Evolutionary conservation across 805 yeast genomes (phyloP).

Genomic region (Ogataea pini): DNA sequence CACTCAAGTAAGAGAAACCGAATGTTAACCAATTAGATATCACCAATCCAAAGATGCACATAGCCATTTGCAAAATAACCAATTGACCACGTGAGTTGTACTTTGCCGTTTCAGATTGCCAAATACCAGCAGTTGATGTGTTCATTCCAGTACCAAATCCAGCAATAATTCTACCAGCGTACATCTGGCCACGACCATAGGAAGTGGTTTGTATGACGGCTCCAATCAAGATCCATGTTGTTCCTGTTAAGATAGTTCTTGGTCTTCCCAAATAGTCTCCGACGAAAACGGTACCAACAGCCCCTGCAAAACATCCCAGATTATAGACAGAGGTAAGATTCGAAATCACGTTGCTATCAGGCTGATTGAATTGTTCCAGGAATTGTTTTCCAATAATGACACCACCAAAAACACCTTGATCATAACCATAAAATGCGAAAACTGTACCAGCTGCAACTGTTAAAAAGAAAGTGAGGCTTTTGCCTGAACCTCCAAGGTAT

Average conservation of each 20-base stretch:
- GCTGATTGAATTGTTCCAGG: constrained; percentile 25
- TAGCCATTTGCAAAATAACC: constrained; percentile 35
- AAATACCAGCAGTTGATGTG: constrained; percentile 39
- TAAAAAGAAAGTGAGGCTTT: constrained; percentile 10
- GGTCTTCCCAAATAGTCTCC: constrained; percentile 31
- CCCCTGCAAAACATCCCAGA: constrained; percentile 31
- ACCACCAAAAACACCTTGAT: constrained; percentile 45
- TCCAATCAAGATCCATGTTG: constrained; percentile 29
- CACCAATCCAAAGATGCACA: constrained; percentile 32
- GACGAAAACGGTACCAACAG: constrained; percentile 36
- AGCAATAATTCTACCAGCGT: constrained; percentile 35
- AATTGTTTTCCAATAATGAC: constrained; percentile 35
- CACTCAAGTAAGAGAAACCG: constrained; percentile 35
- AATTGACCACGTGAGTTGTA: constrained; percentile 34
- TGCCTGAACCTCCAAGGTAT: constrained; percentile 16
- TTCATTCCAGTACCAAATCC: constrained; percentile 39
- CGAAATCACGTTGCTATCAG: constrained; percentile 17
- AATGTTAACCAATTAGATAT: constrained; percentile 40
- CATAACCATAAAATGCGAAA: constrained; percentile 37
- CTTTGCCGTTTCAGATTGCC: constrained; percentile 37
- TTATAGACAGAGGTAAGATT: constrained; percentile 15
- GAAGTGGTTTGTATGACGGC: constrained; percentile 29
- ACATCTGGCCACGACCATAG: constrained; percentile 26
- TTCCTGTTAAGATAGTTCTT: constrained; percentile 19
- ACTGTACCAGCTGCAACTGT: constrained; percentile 15